Evolutionary conservation across 2,329 filamentous ascomycete genomes (phyloP).

Genomic region (Paecilomyces variotii): DNA sequence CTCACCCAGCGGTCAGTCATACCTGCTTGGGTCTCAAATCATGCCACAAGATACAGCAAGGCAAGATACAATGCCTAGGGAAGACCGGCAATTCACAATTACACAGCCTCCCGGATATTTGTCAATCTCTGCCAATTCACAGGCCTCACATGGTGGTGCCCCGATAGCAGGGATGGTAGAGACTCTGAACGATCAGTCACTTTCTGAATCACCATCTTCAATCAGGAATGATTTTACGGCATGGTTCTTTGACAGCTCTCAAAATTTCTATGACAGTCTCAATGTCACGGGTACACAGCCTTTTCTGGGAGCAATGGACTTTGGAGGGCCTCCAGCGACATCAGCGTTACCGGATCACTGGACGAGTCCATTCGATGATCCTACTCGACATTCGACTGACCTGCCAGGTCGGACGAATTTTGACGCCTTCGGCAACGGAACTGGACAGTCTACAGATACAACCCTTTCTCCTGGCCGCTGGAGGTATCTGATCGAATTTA

Average conservation of each 20-base stretch:
- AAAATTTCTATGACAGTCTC: constrained; percentile 47
- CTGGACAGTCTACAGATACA: neutral
- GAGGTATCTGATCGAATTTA: neutral
- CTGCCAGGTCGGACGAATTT: neutral
- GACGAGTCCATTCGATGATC: neutral
- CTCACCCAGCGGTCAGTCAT: neutral
- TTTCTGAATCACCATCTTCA: constrained; percentile 75
- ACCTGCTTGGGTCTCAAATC: neutral
- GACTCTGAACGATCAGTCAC: constrained; percentile 82
- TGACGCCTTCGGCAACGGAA: neutral
- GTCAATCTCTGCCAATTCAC: neutral
- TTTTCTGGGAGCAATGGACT: constrained; percentile 7
- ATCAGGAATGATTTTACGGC: constrained; percentile 83
- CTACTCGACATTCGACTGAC: neutral
- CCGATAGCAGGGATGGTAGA: constrained; percentile 46
- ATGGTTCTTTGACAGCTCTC: constrained; percentile 69
- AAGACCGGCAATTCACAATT: neutral
- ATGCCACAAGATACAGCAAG: neutral
- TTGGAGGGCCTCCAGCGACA: neutral
- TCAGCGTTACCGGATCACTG: neutral
- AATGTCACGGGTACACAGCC: constrained; percentile 30
- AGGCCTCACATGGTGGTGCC: constrained; percentile 22
- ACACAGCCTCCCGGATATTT: neutral
- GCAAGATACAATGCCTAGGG: neutral
- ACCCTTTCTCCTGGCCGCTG: neutral